Percentiles rank a stretch among this genome's conserved stretches.
Conservation (phyloP, 1,284 basidiomycete genomes). For the Boletus smithii region DNA sequence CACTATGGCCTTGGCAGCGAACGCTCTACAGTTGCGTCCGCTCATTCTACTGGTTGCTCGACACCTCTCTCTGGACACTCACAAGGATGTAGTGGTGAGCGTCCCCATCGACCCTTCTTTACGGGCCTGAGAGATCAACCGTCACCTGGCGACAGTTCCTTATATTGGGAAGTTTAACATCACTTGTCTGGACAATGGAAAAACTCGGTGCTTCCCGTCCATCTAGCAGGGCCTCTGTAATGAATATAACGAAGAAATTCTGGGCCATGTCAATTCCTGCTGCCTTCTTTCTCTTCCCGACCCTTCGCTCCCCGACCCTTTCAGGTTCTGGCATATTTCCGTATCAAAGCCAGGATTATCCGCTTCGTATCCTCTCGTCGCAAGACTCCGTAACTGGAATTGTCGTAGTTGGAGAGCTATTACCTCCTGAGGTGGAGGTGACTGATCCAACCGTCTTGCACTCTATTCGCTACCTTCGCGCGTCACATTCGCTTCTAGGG, state of each 20-base stretch:
- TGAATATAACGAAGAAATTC: constrained; percentile 3
- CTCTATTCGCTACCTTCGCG: constrained; percentile 77
- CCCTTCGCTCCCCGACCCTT: constrained; percentile 51
- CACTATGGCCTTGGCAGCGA: constrained; percentile 18
- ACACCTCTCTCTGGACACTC: constrained; percentile 20
- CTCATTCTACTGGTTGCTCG: constrained; percentile 17
- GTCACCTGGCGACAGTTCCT: constrained; percentile 23
- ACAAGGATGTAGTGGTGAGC: constrained; percentile 24
- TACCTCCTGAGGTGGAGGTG: constrained; percentile 36
- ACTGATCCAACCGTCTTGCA: constrained; percentile 36
- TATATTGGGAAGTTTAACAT: constrained; percentile 18
- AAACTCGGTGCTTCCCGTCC: not conserved
- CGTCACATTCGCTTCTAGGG: constrained; percentile 84
- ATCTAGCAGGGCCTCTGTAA: not conserved
- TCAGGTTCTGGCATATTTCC: constrained; percentile 50
- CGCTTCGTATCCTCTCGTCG: constrained; percentile 68
- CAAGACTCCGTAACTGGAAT: constrained; percentile 72
- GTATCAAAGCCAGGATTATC: constrained; percentile 51
- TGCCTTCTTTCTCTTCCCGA: constrained; percentile 38
- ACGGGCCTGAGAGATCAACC: constrained; percentile 1
- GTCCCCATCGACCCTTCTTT: not conserved
- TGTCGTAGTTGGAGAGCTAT: constrained; percentile 74
- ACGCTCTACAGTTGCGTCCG: constrained; percentile 28
- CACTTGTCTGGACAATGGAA: constrained; percentile 16
- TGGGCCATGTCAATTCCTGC: constrained; percentile 30